Base-by-base conservation (phyloP, 2,329 filamentous ascomycete genomes). In the Neophaeococcomyces mojaviensis region DNA sequence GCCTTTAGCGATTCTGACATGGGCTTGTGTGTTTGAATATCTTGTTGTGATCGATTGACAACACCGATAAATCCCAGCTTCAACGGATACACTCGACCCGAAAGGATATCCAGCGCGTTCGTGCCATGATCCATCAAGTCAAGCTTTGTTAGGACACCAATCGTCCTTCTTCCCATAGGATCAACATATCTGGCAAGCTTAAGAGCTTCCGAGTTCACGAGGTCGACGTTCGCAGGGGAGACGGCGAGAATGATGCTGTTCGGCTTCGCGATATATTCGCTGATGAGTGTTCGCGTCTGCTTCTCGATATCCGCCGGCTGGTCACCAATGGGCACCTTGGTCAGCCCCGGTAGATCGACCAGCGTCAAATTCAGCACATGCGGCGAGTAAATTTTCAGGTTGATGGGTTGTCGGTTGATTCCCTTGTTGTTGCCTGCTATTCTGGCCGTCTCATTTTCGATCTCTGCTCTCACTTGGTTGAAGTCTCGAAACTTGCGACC, bases 101-200 rank as follows among this genome's bases (percentile, higher is more conserved):
- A 94, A n/a, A 98, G 76, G 57, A 98, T 98, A 61, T 98, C 92
- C 57, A 98, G 76, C 13, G 92, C 92, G 61, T 98, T 97, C 47
- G 92, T 98, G 52, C 92, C 92, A 61, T 98, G 90, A 61, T 98
- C 92, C 92, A 98, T 98, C 48, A 98, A 72, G 64, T 98, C 92
- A 54, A 98, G 74, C 70, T 98, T 98, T 50, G 92, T 97, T 49
- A 98, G 76, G 47, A 98, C 90, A 60, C 92, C 92, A 61, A 98
- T 97, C 16, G 92, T 98, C 64, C 92, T 81, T 66, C 87, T 82
- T 53, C 92, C 92, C 66, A 95, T 82, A 2, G 92, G 85, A 66
- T 98, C 92, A 45, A 98, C 92, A 79, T 98, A 88, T 44, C 92
- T 84, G 49, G 92, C 92, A 51, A 98, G 82, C 69, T 98, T 98